Evolutionary conservation across 257 asterid species (phyloP).

Genomic region (Jaltomata sinuosa): DNA sequence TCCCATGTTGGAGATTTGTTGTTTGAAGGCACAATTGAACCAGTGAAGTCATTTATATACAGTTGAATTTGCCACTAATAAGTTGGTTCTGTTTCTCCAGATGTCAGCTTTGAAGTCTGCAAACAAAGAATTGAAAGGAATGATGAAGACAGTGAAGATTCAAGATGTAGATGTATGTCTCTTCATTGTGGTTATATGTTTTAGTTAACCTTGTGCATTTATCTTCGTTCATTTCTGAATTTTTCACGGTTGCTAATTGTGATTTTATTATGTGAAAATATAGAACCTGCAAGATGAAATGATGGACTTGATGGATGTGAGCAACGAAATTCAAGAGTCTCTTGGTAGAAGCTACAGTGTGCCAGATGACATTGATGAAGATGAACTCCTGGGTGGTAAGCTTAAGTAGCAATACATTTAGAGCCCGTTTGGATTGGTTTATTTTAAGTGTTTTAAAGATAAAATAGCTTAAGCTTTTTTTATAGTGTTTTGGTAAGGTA

Average conservation of each 20-base stretch:
- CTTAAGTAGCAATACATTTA: conserved; percentile 5
- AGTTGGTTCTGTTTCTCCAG: conserved; percentile 33
- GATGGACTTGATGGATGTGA: conserved; percentile 99
- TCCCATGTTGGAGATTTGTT: conserved; percentile 17
- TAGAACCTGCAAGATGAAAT: conserved; percentile 97
- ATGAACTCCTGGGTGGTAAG: conserved; percentile 94
- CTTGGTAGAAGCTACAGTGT: conserved; percentile 95
- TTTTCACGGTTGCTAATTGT: not conserved
- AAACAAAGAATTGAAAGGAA: conserved; percentile 92
- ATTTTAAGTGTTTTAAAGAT: no score
- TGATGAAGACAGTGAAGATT: conserved; percentile 99
- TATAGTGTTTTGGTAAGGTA: no score
- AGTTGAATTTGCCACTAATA: not conserved
- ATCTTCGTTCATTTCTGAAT: not conserved
- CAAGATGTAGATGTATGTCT: conserved; percentile 88
- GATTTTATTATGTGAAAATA: not conserved
- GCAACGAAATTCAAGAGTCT: conserved; percentile 92
- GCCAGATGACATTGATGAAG: conserved; percentile 96
- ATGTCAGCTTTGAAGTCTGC: conserved; percentile 95
- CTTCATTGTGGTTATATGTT: not conserved
- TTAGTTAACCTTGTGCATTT: not conserved
- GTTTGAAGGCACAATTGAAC: conserved; percentile 9
- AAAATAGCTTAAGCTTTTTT: no score
- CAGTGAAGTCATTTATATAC: conserved; percentile 3
- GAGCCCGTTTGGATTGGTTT: no score